phyloP scores from a whole-genome alignment of 257 asterid genomes.

The Echites panduratus region DNA sequence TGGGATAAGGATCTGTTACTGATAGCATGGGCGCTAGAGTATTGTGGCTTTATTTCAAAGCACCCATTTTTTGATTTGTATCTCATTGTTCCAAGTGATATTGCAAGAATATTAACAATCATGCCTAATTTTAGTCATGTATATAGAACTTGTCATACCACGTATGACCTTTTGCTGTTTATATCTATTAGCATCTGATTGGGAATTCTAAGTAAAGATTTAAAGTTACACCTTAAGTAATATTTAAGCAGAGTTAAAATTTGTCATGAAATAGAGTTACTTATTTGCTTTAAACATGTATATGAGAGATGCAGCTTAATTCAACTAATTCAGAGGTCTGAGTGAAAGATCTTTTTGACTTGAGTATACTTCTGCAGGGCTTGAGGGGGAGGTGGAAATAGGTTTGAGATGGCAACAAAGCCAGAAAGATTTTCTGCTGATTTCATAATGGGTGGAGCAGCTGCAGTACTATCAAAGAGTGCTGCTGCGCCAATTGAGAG shows the following conservation, averaged over 20 bases:
- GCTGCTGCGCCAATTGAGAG: slow-evolving; percentile 96
- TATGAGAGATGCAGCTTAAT: not conserved
- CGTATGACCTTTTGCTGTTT: not conserved
- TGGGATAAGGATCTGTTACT: not conserved
- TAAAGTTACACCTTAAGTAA: not conserved
- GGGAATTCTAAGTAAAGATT: not conserved
- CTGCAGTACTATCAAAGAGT: slow-evolving; percentile 74
- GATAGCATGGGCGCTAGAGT: not conserved
- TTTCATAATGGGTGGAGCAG: slow-evolving; percentile 77
- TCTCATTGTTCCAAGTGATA: not conserved
- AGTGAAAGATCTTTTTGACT: not conserved
- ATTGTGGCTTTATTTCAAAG: not conserved
- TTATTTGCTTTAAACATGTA: not conserved
- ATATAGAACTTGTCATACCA: not conserved
- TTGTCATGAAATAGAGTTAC: not conserved
- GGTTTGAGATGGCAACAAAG: slow-evolving; percentile 47
- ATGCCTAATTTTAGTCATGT: not conserved
- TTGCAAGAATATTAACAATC: not conserved
- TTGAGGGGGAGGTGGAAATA: slow-evolving; percentile 34
- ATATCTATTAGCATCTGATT: not conserved
- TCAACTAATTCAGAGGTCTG: not conserved
- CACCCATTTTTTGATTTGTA: no score
- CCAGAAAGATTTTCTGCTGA: slow-evolving; percentile 66
- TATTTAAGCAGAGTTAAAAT: not conserved
- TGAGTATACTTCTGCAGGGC: slow-evolving; percentile 25